A percentile compares a stretch with the other conserved stretches of the same genome.
Conservation (phyloP, 768 basidiomycete genomes). For the Auricularia auricula-judae region DNA sequence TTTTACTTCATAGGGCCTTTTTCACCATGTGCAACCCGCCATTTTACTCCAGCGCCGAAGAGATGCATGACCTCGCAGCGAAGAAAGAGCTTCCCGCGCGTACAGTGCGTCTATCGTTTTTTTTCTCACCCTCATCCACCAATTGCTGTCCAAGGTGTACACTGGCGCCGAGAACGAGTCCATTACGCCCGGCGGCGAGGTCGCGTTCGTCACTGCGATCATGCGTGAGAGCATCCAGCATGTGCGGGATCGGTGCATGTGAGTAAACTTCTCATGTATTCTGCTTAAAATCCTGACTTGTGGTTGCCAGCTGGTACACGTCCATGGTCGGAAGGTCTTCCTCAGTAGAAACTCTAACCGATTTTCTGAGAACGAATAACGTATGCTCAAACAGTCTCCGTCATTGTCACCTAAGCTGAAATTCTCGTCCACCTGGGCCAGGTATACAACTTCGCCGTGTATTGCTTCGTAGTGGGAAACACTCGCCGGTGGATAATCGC, state of each 20-base stretch:
- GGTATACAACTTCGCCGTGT: slow-evolving; percentile 81
- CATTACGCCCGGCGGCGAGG: slow-evolving; percentile 83
- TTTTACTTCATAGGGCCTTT: slow-evolving; percentile 35
- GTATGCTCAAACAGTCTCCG: slow-evolving; percentile 20
- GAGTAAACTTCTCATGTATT: slow-evolving; percentile 8
- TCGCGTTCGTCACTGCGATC: slow-evolving; percentile 64
- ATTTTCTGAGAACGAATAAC: slow-evolving; percentile 33
- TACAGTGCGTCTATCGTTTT: slow-evolving; percentile 29
- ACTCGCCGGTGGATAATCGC: slow-evolving; percentile 89
- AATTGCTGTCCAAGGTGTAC: slow-evolving; percentile 45
- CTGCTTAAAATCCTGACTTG: neutral
- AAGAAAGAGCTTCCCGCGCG: slow-evolving; percentile 56
- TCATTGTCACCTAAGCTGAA: neutral
- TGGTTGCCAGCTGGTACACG: slow-evolving; percentile 67
- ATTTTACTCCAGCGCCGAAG: slow-evolving; percentile 72
- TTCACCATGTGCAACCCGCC: slow-evolving; percentile 97
- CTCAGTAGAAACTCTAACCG: slow-evolving; percentile 54
- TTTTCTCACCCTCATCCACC: neutral
- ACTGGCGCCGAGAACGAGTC: slow-evolving; percentile 83
- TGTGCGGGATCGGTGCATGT: slow-evolving; percentile 48
- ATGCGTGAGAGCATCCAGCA: slow-evolving; percentile 53
- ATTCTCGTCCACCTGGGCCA: slow-evolving; percentile 17
- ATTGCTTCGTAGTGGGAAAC: slow-evolving; percentile 74
- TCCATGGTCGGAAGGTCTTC: slow-evolving; percentile 85
- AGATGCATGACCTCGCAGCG: slow-evolving; percentile 47